Evolutionary conservation across 2,329 filamentous ascomycete genomes (phyloP), one percentile per base, ranked within the genome.

Genomic region (Didymella arachidicola): DNA sequence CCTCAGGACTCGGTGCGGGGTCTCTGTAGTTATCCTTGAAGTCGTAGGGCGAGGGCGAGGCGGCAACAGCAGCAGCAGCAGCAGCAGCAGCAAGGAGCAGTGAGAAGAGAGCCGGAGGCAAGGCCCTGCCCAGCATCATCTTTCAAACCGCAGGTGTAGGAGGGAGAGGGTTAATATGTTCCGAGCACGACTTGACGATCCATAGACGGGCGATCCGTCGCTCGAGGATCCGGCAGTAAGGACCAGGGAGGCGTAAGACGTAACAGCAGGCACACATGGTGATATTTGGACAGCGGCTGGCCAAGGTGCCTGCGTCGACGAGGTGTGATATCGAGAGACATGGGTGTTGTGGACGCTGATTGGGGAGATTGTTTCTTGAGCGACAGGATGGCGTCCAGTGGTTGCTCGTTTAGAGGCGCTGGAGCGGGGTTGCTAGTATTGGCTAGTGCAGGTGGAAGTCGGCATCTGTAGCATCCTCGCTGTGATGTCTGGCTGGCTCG

Each of bases 391-490:
- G 67, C 68, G 70, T 69, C 73, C 72, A 76, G 69, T 71, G 43
- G 66, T 51, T 67, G 67, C 57, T 57, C 59, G 62, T 60, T 57
- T 60, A 57, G 68, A 76, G 62, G 66, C 73, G 74, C 74, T 69
- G 69, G 58, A 65, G 71, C 66, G 72, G 72, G 73, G 72, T 64
- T 61, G 61, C 53, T 22, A 50, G 39, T 44, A 53, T 61, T 32
- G 29, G 45, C 56, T 59, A 59, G 56, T 22, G 50, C 25, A 16
- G 22, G 22, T 58, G 49, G 49, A 39, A 41, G 44, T 41, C 38
- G 30, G 44, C 45, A 54, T 51, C 47, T n/a, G n/a, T n/a, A n/a
- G n/a, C n/a, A n/a, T n/a, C n/a, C 27, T 49, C 54, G 52, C 67
- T 66, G 39, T 36, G 25, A 53, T 44, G 30, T 18, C 46, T 39